Evolutionary conservation across 2,329 filamentous ascomycete species (phyloP).

Genomic region (Rugonectria rugulosa): DNA sequence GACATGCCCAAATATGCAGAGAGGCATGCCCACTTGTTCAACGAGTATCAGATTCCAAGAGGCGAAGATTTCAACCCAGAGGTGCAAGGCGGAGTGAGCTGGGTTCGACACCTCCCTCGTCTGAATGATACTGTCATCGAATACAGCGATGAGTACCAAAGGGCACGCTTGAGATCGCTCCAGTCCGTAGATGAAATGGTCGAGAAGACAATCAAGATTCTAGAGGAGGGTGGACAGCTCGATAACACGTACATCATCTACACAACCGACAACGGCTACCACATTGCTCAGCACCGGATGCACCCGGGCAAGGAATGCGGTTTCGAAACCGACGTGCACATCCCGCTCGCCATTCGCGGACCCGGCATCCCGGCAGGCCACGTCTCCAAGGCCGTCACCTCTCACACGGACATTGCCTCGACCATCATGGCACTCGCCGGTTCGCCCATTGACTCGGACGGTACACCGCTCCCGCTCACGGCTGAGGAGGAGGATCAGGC

Average conservation of each 20-base stretch:
- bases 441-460: constrained; percentile 57
- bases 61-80: constrained; percentile 70
- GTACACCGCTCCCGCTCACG: constrained; percentile 52
- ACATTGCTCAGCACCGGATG: constrained; percentile 61
- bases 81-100: constrained; percentile 49
- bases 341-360: constrained; percentile 60
- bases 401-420: constrained; percentile 63
- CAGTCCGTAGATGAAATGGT: constrained; percentile 56
- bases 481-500: constrained; percentile 21
- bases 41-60: constrained; percentile 66
- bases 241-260: constrained; percentile 59
- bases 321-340: constrained; percentile 60
- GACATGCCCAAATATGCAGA: constrained; percentile 46
- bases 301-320: constrained; percentile 60
- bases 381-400: constrained; percentile 50
- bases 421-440: constrained; percentile 54
- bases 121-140: constrained; percentile 41
- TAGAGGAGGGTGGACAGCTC: constrained; percentile 42
- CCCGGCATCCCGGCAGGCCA: constrained; percentile 52
- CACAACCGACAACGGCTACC: constrained; percentile 61
- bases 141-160: constrained; percentile 49
- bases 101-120: constrained; percentile 49
- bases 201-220: constrained; percentile 44
- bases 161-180: constrained; percentile 49
- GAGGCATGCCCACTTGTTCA: constrained; percentile 67